These are phyloP conservation scores for Acacia crassicarpa DNA, from an alignment of 306 rosid species.

Conservation along the genomic window DNA sequence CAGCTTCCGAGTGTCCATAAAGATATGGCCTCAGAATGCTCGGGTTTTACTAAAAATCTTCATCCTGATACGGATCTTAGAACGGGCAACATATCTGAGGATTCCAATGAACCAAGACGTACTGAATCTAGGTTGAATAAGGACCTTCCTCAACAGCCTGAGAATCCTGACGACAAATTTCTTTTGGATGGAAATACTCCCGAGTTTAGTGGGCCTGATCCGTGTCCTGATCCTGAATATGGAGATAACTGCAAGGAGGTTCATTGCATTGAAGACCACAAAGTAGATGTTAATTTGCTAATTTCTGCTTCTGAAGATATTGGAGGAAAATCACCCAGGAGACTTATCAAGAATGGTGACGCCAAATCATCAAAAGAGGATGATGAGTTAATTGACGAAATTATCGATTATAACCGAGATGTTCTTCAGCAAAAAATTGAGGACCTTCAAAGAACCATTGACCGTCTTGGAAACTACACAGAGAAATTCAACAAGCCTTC, in stretches of 20 bases:
- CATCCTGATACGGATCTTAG: neutral
- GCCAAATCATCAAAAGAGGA: slow-evolving; percentile 36
- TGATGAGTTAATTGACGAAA: slow-evolving; percentile 22
- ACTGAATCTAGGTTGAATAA: slow-evolving; percentile 28
- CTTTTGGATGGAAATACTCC: slow-evolving; percentile 61
- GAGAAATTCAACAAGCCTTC: slow-evolving; percentile 49
- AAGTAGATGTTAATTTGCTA: slow-evolving; percentile 16
- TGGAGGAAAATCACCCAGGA: slow-evolving; percentile 30
- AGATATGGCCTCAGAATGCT: slow-evolving; percentile 33
- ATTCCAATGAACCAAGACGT: slow-evolving; percentile 28
- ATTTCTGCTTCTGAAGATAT: slow-evolving; percentile 40
- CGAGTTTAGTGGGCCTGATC: slow-evolving; percentile 53
- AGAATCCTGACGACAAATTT: slow-evolving; percentile 49
- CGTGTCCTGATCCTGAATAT: slow-evolving; percentile 38
- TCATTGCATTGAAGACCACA: slow-evolving; percentile 46
- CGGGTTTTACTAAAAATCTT: slow-evolving; percentile 28
- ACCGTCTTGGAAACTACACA: slow-evolving; percentile 39
- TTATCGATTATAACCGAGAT: slow-evolving; percentile 28
- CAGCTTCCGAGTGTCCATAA: slow-evolving; percentile 32
- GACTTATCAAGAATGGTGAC: slow-evolving; percentile 19
- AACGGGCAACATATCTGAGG: slow-evolving; percentile 20
- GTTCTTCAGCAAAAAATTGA: slow-evolving; percentile 41
- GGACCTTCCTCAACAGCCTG: slow-evolving; percentile 36
- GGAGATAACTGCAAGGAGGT: slow-evolving; percentile 56
- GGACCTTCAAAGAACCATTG: slow-evolving; percentile 47